These are phyloP conservation scores for Plenodomus biglobosus DNA, from an alignment of 2,329 filamentous ascomycete species.

Conservation along the genomic window DNA sequence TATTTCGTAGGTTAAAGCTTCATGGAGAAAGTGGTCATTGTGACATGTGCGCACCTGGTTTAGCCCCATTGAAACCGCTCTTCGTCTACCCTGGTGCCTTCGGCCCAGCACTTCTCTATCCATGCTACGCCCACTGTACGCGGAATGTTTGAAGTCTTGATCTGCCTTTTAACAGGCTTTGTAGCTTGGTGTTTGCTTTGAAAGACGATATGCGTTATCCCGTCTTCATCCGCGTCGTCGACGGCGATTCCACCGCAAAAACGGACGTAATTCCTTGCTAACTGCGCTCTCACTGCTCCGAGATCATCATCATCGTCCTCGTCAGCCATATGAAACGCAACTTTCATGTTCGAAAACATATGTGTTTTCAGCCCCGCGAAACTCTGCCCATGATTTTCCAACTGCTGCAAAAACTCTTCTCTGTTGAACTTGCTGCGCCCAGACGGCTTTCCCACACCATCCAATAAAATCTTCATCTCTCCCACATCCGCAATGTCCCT, in stretches of 20 bases:
- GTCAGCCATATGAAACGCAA: conserved; percentile 15
- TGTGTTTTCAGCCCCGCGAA: conserved; percentile 31
- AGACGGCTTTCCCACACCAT: conserved; percentile 42
- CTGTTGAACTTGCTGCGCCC: conserved; percentile 18
- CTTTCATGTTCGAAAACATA: conserved; percentile 35
- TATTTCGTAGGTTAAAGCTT: too few species aligned
- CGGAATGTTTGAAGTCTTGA: conserved; percentile 55
- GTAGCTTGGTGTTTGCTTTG: conserved; percentile 49
- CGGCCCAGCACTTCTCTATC: conserved; percentile 79
- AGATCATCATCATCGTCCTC: conserved; percentile 6
- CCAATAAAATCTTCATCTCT: conserved; percentile 57
- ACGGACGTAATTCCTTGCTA: conserved; percentile 60
- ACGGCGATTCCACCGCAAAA: conserved; percentile 70
- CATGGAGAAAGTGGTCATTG: neutral
- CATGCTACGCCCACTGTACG: conserved; percentile 70
- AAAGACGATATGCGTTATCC: conserved; percentile 74
- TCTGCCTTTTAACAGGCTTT: conserved; percentile 48
- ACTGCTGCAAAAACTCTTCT: conserved; percentile 27
- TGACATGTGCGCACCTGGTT: neutral
- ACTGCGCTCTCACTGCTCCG: conserved; percentile 35
- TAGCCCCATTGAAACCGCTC: conserved; percentile 42
- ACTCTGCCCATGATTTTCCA: conserved; percentile 30
- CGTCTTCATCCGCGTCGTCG: conserved; percentile 53
- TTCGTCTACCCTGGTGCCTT: conserved; percentile 77
- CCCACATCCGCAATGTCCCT: conserved; percentile 63